A percentile compares a stretch with the other conserved stretches of the same genome.
Conservation (phyloP, 352 stramenopile genomes). For the Phytophthora boehmeriae region DNA sequence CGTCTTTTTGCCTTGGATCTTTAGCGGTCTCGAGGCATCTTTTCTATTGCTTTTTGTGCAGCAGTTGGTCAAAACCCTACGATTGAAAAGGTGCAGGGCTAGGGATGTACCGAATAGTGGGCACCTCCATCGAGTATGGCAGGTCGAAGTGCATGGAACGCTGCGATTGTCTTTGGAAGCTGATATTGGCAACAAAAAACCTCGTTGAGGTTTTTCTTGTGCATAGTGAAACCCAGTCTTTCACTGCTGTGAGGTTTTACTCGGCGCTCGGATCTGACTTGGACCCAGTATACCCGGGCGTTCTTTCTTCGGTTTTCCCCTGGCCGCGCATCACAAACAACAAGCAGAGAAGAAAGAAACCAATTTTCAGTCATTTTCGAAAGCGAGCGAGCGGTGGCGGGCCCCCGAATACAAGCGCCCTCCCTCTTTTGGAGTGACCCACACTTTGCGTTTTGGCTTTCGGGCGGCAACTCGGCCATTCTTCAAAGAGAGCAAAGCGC, state of each 20-base stretch:
- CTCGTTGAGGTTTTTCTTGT: constrained; percentile 34
- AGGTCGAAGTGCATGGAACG: background rate
- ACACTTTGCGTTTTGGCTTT: constrained; percentile 44
- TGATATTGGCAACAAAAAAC: background rate
- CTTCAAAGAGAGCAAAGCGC: constrained; percentile 52
- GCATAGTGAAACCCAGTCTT: constrained; percentile 24
- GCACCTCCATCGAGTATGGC: constrained; percentile 2
- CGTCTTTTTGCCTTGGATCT: constrained; percentile 25
- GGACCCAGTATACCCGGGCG: background rate
- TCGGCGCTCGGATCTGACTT: constrained; percentile 2
- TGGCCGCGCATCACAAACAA: background rate
- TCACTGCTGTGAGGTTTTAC: background rate
- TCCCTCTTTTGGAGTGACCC: constrained; percentile 45
- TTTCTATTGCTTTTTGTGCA: constrained; percentile 27
- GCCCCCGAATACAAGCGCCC: constrained; percentile 45
- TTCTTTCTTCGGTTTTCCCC: constrained; percentile 46
- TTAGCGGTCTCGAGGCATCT: constrained; percentile 33
- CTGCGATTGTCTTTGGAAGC: background rate
- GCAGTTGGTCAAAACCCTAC: constrained; percentile 5
- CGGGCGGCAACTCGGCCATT: constrained; percentile 45
- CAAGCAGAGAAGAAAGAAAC: constrained; percentile 25
- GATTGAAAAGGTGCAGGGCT: background rate
- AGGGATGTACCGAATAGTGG: background rate
- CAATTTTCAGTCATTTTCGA: constrained; percentile 60
- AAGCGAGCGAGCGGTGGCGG: constrained; percentile 52